Evolutionary conservation across 371 early-diverging fungal species (phyloP), one percentile per base, ranked within the genome.

Genomic region (Mortierella sp.): DNA sequence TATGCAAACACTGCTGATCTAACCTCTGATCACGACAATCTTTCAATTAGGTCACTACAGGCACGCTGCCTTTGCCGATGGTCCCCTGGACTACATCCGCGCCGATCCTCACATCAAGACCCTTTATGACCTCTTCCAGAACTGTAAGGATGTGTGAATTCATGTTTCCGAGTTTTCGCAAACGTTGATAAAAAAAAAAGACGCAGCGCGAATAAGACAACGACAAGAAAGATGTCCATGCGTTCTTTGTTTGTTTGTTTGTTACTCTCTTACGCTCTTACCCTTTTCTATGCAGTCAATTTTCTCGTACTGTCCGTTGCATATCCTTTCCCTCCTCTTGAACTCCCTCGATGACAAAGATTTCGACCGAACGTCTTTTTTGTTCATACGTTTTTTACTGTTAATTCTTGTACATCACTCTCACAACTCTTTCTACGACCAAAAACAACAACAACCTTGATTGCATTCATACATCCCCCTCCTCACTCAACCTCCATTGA

Each of bases 41-140:
- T 2, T 10, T 10, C 24, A 60, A n/a, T 16, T 65, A 86, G 87
- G 78, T 19, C 74, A 73, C 52, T 82, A 78, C 70, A 63, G 87
- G 45, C 70, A 77, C 63, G 16, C n/a, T 13, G 77, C 54, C 0
- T 73, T 58, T 63, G 44, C 50, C 10, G 76, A 82, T 44, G 78
- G 54, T 26, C 68, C 78, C 28, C 44, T 82, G 31, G 76, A 80
- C n/a, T 60, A 68, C 44, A 70, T 78, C 78, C 80, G 73, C 24
- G 70, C 60, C 1, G 70, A 72, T 7, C 87, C 87, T 11, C 74
- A 86, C 31, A 44, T 80, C 52, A 82, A 77, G 76, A 82, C 87
- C 21, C 73, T 86, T n/a, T 82, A 86, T 28, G 87, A 86, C 24
- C 31, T 82, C 44, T 86, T 79, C 55, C 78, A 82, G 38, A 65